These are phyloP conservation scores for Colletotrichum agaves DNA, from an alignment of 2,329 filamentous ascomycete genomes.

Conservation along the genomic window DNA sequence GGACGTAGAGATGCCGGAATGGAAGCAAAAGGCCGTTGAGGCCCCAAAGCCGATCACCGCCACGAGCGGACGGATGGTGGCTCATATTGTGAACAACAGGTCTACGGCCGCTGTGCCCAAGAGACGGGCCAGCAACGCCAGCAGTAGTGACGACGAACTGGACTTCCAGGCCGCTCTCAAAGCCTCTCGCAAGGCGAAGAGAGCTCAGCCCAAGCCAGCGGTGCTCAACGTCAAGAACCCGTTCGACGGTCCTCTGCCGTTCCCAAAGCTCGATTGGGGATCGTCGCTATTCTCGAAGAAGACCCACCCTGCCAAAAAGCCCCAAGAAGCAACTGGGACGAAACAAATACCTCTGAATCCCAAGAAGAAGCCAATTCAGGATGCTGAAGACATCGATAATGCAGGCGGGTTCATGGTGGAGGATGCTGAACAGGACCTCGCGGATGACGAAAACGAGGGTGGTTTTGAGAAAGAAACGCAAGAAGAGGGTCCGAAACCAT, in stretches of 20 bases:
- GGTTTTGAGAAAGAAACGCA: constrained; percentile 70
- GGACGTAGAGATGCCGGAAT: constrained; percentile 63
- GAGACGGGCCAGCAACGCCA: constrained; percentile 58
- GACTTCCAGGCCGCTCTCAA: constrained; percentile 82
- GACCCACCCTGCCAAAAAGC: constrained; percentile 28
- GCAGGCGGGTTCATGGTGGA: constrained; percentile 51
- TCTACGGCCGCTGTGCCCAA: constrained; percentile 70
- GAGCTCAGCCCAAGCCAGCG: constrained; percentile 50
- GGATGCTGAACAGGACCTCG: constrained; percentile 40
- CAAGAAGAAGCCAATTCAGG: constrained; percentile 4
- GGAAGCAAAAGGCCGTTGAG: constrained; percentile 65
- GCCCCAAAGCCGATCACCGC: constrained; percentile 62
- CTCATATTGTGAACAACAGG: constrained; percentile 79
- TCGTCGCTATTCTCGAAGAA: constrained; percentile 67
- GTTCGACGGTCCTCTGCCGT: constrained; percentile 86
- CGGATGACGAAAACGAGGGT: constrained; percentile 63
- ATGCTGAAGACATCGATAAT: constrained; percentile 39
- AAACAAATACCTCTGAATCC: constrained; percentile 32
- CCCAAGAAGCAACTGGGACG: not conserved
- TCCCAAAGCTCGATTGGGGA: constrained; percentile 83
- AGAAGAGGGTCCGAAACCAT: constrained; percentile 62
- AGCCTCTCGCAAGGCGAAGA: constrained; percentile 73
- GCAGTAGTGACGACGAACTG: constrained; percentile 78
- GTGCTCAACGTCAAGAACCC: constrained; percentile 68
- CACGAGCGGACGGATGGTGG: constrained; percentile 70